phyloP scores from a whole-genome alignment of 257 asterid species.

The Eucommia ulmoides region DNA sequence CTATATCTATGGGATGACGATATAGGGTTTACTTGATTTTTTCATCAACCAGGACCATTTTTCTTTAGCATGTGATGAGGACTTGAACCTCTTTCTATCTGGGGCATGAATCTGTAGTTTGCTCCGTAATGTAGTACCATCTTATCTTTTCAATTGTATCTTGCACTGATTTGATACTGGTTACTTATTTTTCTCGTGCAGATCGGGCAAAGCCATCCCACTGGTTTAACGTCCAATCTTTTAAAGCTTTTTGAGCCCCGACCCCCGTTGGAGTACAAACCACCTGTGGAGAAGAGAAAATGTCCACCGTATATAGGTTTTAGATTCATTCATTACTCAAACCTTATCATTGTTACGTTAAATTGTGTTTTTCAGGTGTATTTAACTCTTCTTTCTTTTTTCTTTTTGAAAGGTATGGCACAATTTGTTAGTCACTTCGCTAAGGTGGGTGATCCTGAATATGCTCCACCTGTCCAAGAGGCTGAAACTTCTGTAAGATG shows the following conservation, averaged over 20 bases:
- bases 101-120: not conserved
- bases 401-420: conserved; percentile 54
- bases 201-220: conserved; percentile 98
- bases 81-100: not conserved
- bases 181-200: conserved; percentile 16
- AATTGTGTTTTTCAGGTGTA: not conserved
- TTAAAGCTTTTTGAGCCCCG: conserved; percentile 92
- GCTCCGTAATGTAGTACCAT: no score
- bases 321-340: not conserved
- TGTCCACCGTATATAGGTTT: conserved; percentile 78
- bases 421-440: conserved; percentile 68
- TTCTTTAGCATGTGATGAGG: not conserved
- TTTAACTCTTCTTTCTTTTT: not conserved
- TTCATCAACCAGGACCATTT: no score
- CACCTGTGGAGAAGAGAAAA: conserved; percentile 91
- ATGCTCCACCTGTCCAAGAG: conserved; percentile 79
- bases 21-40: no score
- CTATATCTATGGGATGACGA: no score
- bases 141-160: not conserved
- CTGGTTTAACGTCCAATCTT: conserved; percentile 80
- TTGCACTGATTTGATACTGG: not conserved
- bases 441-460: conserved; percentile 73
- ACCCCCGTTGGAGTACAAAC: conserved; percentile 88
- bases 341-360: not conserved
- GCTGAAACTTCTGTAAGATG: conserved; percentile 77